Conservation (phyloP, 306 rosid genomes). For the Astragalus membranaceus region DNA sequence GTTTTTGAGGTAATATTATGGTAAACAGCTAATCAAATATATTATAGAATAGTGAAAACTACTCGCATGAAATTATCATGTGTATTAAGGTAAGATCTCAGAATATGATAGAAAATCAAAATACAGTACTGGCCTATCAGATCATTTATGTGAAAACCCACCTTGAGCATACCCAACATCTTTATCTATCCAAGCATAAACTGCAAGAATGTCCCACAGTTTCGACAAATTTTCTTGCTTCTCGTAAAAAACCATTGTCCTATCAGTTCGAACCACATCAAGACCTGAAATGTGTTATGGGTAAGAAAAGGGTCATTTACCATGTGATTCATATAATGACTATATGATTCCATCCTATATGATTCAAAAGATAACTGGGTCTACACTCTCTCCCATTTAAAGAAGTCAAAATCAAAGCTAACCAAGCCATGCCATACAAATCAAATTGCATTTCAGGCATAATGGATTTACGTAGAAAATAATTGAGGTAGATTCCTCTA, state of each 20-base stretch:
- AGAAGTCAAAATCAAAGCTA: slow-evolving; percentile 4
- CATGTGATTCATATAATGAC: background rate
- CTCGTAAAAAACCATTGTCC: slow-evolving; percentile 93
- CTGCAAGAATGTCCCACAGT: slow-evolving; percentile 95
- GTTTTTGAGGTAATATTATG: background rate
- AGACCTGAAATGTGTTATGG: slow-evolving; percentile 59
- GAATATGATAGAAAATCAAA: background rate
- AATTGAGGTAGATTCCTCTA: background rate
- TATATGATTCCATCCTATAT: background rate
- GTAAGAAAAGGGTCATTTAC: slow-evolving; percentile 8
- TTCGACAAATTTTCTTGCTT: slow-evolving; percentile 80
- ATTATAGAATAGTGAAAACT: background rate
- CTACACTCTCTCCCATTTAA: background rate
- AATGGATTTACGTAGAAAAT: slow-evolving; percentile 6
- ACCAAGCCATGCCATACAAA: slow-evolving; percentile 1
- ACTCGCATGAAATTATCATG: background rate
- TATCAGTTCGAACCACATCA: slow-evolving; percentile 94
- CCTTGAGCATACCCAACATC: slow-evolving; percentile 99
- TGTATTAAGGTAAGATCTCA: background rate
- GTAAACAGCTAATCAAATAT: background rate
- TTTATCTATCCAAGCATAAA: slow-evolving; percentile 92
- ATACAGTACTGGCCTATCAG: background rate
- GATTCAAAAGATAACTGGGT: background rate
- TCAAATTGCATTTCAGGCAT: slow-evolving; percentile 17
- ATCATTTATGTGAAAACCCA: slow-evolving; percentile 24